Conservation (phyloP, 2,329 filamentous ascomycete species). For the Chalaropsis thielavioides region DNA sequence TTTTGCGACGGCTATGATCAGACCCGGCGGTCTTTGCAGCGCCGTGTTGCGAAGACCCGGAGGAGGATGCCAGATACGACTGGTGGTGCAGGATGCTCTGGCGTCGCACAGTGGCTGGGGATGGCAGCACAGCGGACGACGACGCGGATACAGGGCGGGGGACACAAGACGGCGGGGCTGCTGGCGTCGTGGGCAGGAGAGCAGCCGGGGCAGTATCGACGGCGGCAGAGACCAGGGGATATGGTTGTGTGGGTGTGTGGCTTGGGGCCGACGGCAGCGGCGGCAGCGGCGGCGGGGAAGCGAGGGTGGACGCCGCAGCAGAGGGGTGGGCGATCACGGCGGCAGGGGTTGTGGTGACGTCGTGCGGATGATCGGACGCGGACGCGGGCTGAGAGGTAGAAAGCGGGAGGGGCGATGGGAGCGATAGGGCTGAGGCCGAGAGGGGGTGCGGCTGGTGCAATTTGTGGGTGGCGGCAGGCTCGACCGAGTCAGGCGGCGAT, state of each 20-base stretch:
- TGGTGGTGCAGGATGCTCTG: neutral
- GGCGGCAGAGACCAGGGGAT: neutral
- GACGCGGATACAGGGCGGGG: no score
- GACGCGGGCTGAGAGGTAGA: neutral
- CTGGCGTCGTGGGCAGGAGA: neutral
- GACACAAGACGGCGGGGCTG: no score
- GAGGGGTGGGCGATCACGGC: neutral
- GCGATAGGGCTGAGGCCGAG: neutral
- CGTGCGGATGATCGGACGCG: neutral
- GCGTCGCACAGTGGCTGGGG: neutral
- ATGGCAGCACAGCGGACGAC: neutral
- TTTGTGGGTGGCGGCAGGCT: neutral
- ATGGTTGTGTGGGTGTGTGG: neutral
- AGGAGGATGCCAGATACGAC: neutral
- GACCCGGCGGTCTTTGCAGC: no score
- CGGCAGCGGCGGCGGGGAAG: neutral
- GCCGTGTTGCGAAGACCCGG: neutral
- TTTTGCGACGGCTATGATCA: no score
- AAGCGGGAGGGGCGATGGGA: neutral
- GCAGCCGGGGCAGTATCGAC: neutral
- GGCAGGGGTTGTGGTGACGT: neutral
- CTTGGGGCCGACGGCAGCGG: neutral
- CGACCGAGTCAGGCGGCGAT: slow-evolving; percentile 7
- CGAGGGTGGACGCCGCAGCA: no score
- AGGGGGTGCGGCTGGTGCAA: neutral